Evolutionary conservation across 495 filamentous ascomycete species (phyloP).

Genomic region (Penicillium subrubescens): DNA sequence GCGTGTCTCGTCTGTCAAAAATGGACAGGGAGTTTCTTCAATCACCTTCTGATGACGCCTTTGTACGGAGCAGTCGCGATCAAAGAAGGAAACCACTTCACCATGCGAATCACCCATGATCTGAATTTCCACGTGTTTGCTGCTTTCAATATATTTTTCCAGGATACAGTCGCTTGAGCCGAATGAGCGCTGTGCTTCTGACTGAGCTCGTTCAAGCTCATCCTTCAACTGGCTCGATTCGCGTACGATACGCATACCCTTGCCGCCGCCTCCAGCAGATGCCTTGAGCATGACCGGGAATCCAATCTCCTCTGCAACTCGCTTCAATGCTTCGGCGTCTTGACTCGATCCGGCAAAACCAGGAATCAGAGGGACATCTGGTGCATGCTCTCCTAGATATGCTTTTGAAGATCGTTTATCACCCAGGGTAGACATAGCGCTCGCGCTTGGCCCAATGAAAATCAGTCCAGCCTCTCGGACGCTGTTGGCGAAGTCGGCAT

Average conservation of each 20-base stretch:
- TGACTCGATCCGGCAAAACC: slow-evolving; percentile 81
- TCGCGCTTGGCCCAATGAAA: slow-evolving; percentile 53
- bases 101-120: slow-evolving; percentile 81
- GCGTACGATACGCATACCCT: slow-evolving; percentile 81
- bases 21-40: slow-evolving; percentile 84
- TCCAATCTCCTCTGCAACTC: slow-evolving; percentile 67
- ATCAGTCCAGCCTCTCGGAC: slow-evolving; percentile 46
- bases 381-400: slow-evolving; percentile 38
- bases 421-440: slow-evolving; percentile 47
- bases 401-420: slow-evolving; percentile 52
- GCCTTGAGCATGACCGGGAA: slow-evolving; percentile 90
- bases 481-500: slow-evolving; percentile 45
- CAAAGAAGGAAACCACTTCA: slow-evolving; percentile 71
- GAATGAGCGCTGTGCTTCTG: slow-evolving; percentile 78
- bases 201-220: slow-evolving; percentile 73
- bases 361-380: slow-evolving; percentile 83
- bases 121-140: slow-evolving; percentile 88
- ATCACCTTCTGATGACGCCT: slow-evolving; percentile 90
- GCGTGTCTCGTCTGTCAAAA: slow-evolving; percentile 67
- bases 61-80: slow-evolving; percentile 80
- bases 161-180: slow-evolving; percentile 82
- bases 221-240: slow-evolving; percentile 64
- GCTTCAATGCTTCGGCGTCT: slow-evolving; percentile 59
- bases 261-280: slow-evolving; percentile 90
- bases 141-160: slow-evolving; percentile 83